Conservation (phyloP, 352 stramenopile species). For the Globisporangium apiculatum region DNA sequence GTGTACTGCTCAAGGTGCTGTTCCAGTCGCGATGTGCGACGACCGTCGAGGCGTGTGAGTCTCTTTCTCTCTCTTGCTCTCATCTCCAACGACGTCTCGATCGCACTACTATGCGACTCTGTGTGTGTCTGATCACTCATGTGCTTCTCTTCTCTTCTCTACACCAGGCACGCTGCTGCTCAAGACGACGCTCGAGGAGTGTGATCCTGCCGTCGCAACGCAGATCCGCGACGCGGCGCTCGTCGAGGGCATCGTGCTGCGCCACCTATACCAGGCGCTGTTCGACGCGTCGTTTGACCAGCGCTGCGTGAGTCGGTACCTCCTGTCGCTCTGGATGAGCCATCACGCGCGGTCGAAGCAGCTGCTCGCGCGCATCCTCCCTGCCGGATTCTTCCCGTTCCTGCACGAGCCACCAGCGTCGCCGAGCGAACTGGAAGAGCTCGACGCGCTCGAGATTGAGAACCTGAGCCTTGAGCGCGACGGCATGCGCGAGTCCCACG, state of each 20-base stretch:
- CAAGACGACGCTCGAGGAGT: slow-evolving; percentile 88
- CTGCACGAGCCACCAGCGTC: slow-evolving; percentile 84
- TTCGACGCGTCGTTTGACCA: slow-evolving; percentile 92
- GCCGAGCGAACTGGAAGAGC: slow-evolving; percentile 66
- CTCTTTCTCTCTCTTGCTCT: neutral
- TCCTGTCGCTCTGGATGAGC: slow-evolving; percentile 95
- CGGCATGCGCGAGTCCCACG: slow-evolving; percentile 25
- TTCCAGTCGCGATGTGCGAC: slow-evolving; percentile 87
- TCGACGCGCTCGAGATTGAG: slow-evolving; percentile 84
- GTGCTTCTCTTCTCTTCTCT: too few species aligned
- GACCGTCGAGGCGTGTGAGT: slow-evolving; percentile 76
- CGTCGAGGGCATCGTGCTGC: slow-evolving; percentile 89
- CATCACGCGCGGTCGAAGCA: slow-evolving; percentile 85
- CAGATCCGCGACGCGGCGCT: slow-evolving; percentile 90
- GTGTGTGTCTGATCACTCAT: slow-evolving; percentile 18
- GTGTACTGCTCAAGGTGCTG: slow-evolving; percentile 78
- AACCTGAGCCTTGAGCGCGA: slow-evolving; percentile 31
- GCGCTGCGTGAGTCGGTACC: slow-evolving; percentile 89
- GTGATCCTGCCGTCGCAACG: slow-evolving; percentile 63
- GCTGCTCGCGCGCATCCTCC: slow-evolving; percentile 88
- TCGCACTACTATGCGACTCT: neutral
- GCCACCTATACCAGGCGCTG: slow-evolving; percentile 90
- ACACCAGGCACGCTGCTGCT: slow-evolving; percentile 84
- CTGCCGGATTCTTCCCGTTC: slow-evolving; percentile 81
- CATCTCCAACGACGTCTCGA: neutral